These are phyloP conservation scores for Pythium diclinum DNA, from an alignment of 352 stramenopile genomes.

Conservation along the genomic window DNA sequence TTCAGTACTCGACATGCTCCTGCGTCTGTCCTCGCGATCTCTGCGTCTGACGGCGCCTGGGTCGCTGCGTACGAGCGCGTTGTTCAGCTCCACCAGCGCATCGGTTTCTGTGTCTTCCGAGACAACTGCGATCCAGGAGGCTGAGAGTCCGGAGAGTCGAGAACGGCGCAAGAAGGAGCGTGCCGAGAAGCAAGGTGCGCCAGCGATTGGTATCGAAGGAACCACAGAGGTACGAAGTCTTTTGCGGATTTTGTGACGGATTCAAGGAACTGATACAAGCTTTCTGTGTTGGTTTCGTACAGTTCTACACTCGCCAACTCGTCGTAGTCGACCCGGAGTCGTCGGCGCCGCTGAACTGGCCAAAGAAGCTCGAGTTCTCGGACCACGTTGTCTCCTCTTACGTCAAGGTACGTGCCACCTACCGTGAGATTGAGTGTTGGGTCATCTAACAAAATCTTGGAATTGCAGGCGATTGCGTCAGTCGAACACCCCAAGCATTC, in stretches of 20 bases:
- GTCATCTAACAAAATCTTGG: no score
- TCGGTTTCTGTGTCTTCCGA: background rate
- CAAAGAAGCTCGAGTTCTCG: conserved; percentile 67
- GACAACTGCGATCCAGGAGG: background rate
- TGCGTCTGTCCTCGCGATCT: conserved; percentile 1
- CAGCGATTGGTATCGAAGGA: conserved; percentile 49
- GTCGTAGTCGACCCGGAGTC: conserved; percentile 50
- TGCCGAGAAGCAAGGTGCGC: background rate
- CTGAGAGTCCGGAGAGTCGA: background rate
- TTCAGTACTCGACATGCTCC: background rate
- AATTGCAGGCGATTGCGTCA: conserved; percentile 4
- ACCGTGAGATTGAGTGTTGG: no score
- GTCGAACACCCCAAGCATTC: conserved; percentile 12
- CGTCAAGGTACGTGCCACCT: conserved; percentile 24
- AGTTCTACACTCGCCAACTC: conserved; percentile 56
- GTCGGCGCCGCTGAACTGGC: conserved; percentile 45
- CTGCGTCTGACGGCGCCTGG: background rate
- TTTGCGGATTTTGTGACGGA: background rate
- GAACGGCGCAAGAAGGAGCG: conserved; percentile 13
- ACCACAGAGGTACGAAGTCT: conserved; percentile 27
- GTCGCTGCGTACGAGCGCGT: background rate
- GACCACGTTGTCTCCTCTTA: conserved; percentile 56
- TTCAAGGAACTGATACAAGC: background rate
- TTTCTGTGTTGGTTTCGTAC: conserved; percentile 5
- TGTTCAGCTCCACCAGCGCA: background rate